Base-by-base conservation (phyloP, 2,329 filamentous ascomycete genomes). In the Talaromyces marneffei region DNA sequence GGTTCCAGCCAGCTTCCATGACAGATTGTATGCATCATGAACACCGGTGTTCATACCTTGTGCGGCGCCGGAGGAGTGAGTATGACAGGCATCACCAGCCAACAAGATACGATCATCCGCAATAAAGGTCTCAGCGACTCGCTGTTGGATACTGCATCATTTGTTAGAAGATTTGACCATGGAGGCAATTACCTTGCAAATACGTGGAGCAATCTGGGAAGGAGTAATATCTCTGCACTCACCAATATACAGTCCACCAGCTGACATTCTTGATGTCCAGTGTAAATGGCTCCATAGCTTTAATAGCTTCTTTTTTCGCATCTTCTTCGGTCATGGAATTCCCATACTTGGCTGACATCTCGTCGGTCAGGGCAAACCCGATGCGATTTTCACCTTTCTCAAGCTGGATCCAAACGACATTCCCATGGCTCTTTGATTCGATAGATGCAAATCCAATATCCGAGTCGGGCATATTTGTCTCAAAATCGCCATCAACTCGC, bases 21-120 rank as follows among this genome's bases (percentile, higher is more conserved):
- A 82, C 53, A 84, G 75, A 64, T 84, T 84, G 66, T 82, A 80
- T 20, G 77, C 63, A 64, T 87, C 84, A 64, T 86, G 83, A 57
- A 86, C 69, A 8, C 69, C 69, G 16, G 68, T 65, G 58, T 73
- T 73, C 71, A 74, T 33, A 18, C 59, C 62, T 63, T 66, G 60
- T 50, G 62, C 60, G 18, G 61, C 60, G 7, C 62, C 60, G 2
- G 56, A 59, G 14, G 63, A 62, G 18, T 63, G 61, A 10, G 58
- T 65, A 54, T 66, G 63, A 20, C 63, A 63, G 4, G 63, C 63
- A 57, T 66, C 65, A n/a, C 65, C 65, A 29, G 62, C 62, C 4
- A 66, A 39, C 23, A 66, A 59, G 9, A 92, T 35, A 35, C 50
- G 29, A 23, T 53, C 50, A 2, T 53, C n/a, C 29, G 3, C 23